Evolutionary conservation across 1,284 basidiomycete species (phyloP), one percentile per base, ranked within the genome.

Genomic region (Baeospora myosura): DNA sequence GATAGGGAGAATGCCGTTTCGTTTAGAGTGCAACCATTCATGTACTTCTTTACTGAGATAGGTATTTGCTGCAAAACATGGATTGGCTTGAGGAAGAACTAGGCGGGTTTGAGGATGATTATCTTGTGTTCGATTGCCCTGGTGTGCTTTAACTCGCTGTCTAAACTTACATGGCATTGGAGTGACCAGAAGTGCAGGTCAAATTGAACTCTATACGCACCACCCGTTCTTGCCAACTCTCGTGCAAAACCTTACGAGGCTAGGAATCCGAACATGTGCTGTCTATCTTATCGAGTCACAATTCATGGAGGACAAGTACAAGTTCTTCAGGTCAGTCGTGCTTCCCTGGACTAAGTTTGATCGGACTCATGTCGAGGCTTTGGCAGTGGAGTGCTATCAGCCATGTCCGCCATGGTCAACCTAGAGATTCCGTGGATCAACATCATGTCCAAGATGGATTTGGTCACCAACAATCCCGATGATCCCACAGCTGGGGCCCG

Each of bases 81-180:
- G 96, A 98, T 62, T 99, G 96, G 96, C 71, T 98, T n/a, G 91
- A 97, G 53, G 95, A 98, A 60, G 89, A 97, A 58, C 73, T 99
- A 1, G 94, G 93, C 7, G 81, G 84, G 10, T 98, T 81, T 61
- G 93, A 97, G 33, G 89, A 97, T 56, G 96, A 99, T 65, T 99
- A 98, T 66, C 76, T 99, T 35, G 84, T 99, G 52, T 85, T 99
- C 50, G 96, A 99, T 68, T 98, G 96, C 58, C 96, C 96, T 49
- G 94, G 93, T 88, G 52, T 38, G 71, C 51, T 6, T 14, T 20
- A 22, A 40, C 29, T 42, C 35, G 24, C 24, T 32, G 32, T 35
- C 16, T 18, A 7, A 21, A 16, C 40, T 33, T 32, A 18, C 24
- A 38, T 30, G 37, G 20, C 28, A 4, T 10, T 42, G 16, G 36